Percentiles rank a stretch among this genome's conserved stretches.
These are phyloP conservation scores for Geotrichum australiense DNA, from an alignment of 1,139 yeast species.

Conservation along the genomic window DNA sequence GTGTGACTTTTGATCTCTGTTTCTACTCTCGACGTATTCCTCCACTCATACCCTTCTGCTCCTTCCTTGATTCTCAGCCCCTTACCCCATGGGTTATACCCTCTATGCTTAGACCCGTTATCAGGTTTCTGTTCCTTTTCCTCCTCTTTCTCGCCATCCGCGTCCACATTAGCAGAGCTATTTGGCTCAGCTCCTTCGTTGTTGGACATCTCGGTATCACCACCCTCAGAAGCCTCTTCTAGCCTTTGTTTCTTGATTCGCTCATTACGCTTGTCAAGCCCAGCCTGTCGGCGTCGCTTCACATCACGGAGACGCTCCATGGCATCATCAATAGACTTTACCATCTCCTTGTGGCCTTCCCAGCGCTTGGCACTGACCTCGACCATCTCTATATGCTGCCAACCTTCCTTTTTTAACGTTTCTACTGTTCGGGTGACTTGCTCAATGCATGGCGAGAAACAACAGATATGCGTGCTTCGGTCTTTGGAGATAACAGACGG, in stretches of 20 bases:
- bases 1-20: conserved; percentile 88
- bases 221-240: conserved; percentile 4
- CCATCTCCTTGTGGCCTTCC: conserved; percentile 91
- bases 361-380: conserved; percentile 81
- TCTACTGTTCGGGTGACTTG: conserved; percentile 85
- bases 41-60: conserved; percentile 73
- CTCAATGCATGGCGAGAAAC: conserved; percentile 96
- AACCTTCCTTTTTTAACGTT: conserved; percentile 65
- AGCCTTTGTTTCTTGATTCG: conserved; percentile 25
- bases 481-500: conserved; percentile 49
- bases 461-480: conserved; percentile 64
- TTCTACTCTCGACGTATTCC: conserved; percentile 73
- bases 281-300: conserved; percentile 64
- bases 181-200: conserved; percentile 3
- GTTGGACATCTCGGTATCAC: conserved; percentile 12
- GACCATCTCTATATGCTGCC: conserved; percentile 90
- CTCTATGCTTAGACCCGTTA: conserved; percentile 42
- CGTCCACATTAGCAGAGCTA: conserved; percentile 6
- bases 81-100: conserved; percentile 88
- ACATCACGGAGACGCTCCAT: conserved; percentile 75
- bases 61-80: conserved; percentile 81
- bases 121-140: conserved; percentile 8
- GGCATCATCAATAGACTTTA: conserved; percentile 72
- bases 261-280: conserved; percentile 54
- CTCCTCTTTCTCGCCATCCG: conserved; percentile 15